Percentiles rank a stretch among this genome's conserved stretches.
Conservation (phyloP, 176 grass and related monocot species). For the Cocos nucifera region DNA sequence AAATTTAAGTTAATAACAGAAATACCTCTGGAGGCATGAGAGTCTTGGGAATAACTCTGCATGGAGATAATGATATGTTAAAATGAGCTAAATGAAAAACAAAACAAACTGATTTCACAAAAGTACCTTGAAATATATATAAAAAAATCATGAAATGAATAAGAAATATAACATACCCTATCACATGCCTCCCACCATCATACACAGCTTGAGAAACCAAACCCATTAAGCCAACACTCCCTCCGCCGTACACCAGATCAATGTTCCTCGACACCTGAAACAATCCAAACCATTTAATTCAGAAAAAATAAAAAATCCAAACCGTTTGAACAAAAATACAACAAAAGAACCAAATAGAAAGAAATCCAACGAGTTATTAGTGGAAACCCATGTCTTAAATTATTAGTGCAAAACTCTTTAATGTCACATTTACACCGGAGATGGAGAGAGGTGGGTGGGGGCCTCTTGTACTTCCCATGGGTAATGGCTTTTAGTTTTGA, state of each 20-base stretch:
- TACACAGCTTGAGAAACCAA: slow-evolving; percentile 90
- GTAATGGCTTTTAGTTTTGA: too few species aligned
- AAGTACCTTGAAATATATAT: slow-evolving; percentile 1
- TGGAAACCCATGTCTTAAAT: too few species aligned
- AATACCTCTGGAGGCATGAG: slow-evolving; percentile 97
- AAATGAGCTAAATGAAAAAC: slow-evolving; percentile 6
- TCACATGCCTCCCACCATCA: slow-evolving; percentile 90
- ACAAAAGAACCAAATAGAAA: neutral
- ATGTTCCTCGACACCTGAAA: slow-evolving; percentile 70
- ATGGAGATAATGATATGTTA: slow-evolving; percentile 35
- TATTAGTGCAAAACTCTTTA: too few species aligned
- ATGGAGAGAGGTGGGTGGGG: too few species aligned
- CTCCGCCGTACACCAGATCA: slow-evolving; percentile 98
- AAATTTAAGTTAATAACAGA: too few species aligned
- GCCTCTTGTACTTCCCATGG: too few species aligned
- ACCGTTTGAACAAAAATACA: neutral
- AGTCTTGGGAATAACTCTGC: slow-evolving; percentile 99
- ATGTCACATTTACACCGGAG: too few species aligned
- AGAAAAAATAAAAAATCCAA: too few species aligned
- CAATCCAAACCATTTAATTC: too few species aligned
- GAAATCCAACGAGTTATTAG: too few species aligned
- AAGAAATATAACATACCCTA: slow-evolving; percentile 35
- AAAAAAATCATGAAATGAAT: too few species aligned
- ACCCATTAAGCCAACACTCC: slow-evolving; percentile 92
- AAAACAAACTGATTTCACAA: neutral